Evolutionary conservation across 2,329 filamentous ascomycete genomes (phyloP).

Genomic region (Neospermospora avenae): DNA sequence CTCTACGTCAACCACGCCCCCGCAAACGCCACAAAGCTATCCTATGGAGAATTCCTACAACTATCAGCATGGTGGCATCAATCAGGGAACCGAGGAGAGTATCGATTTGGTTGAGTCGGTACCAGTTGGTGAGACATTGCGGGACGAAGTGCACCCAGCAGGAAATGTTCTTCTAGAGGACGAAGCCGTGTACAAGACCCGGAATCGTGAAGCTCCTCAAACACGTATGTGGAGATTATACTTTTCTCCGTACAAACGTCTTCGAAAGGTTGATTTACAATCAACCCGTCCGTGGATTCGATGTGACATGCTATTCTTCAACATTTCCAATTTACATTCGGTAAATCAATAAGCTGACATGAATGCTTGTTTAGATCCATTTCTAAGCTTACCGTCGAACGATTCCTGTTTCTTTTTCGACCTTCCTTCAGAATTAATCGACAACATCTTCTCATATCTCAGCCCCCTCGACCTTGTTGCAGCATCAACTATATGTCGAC

Average conservation of each 20-base stretch:
- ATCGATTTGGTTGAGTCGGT: conserved; percentile 19
- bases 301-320: neutral
- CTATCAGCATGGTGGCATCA: conserved; percentile 25
- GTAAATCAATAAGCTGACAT: neutral
- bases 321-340: neutral
- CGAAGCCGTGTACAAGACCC: neutral
- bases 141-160: neutral
- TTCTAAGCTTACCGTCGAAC: neutral
- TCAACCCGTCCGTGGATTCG: neutral
- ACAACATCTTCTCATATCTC: conserved; percentile 67
- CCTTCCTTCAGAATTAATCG: conserved; percentile 73
- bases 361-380: neutral
- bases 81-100: conserved; percentile 20
- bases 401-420: conserved; percentile 39
- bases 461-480: conserved; percentile 59
- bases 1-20: neutral
- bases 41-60: conserved; percentile 24
- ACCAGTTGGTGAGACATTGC: neutral
- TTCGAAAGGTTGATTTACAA: too few species aligned
- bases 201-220: neutral
- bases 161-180: neutral
- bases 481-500: conserved; percentile 58
- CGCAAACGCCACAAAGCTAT: conserved; percentile 2
- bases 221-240: neutral
- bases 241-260: neutral